phyloP scores from a whole-genome alignment of 192 early-diverging fungal genomes.

The Entrophospora sp. region DNA sequence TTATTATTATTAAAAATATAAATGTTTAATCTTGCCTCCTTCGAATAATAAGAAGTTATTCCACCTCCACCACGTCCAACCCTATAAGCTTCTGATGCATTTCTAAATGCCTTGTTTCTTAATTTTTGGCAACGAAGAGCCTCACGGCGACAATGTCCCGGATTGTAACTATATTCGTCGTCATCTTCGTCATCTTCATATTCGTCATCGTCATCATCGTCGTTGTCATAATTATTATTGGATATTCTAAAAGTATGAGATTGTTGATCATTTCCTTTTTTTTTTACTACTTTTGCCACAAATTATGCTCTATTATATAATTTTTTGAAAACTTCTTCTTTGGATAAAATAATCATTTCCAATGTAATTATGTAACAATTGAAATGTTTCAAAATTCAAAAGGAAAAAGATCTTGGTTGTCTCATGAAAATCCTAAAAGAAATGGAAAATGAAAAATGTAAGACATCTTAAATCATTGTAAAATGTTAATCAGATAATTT shows the following conservation, averaged over 20 bases:
- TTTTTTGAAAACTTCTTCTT: conserved; percentile 4
- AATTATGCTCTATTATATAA: not conserved
- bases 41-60: conserved; percentile 42
- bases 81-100: conserved; percentile 35
- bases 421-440: conserved; percentile 5
- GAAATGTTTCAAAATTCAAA: conserved; percentile 1
- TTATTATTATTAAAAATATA: not conserved
- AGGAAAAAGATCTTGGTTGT: not conserved
- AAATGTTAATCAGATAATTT: conserved; percentile 8
- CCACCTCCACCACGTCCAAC: conserved; percentile 34
- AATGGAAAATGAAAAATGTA: not conserved
- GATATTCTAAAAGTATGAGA: conserved; percentile 21
- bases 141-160: conserved; percentile 36
- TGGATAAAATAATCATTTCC: conserved; percentile 9
- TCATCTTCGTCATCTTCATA: conserved; percentile 28
- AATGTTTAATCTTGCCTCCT: conserved; percentile 27
- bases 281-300: no score
- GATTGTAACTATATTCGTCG: conserved; percentile 35
- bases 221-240: conserved; percentile 5
- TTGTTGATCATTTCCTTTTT: no score
- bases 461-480: conserved; percentile 1
- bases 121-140: conserved; percentile 30
- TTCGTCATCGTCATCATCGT: conserved; percentile 14
- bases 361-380: conserved; percentile 4
- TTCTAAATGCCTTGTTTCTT: conserved; percentile 40